These are phyloP conservation scores for Musa acuminata DNA, from an alignment of 176 grass and related monocot genomes.

Conservation along the genomic window DNA sequence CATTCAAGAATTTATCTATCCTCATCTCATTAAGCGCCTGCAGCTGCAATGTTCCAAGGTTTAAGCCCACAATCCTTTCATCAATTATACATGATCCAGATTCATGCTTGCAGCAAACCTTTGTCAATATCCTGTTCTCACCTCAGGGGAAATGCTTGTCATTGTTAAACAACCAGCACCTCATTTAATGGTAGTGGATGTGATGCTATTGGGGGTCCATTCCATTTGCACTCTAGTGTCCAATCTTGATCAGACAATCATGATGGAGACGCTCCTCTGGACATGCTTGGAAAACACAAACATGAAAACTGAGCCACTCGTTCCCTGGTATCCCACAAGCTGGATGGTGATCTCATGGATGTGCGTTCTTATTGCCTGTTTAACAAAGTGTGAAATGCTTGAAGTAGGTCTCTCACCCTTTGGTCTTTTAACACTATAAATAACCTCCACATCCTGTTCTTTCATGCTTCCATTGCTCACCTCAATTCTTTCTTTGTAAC, in stretches of 20 bases:
- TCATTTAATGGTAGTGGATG: background rate
- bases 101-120: background rate
- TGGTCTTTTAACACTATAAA: background rate
- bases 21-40: background rate
- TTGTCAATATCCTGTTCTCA: background rate
- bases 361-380: too few species aligned
- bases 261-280: background rate
- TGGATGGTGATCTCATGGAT: too few species aligned
- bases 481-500: constrained; percentile 1
- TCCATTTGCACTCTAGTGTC: too few species aligned
- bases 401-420: too few species aligned
- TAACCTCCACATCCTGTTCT: background rate
- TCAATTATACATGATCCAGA: background rate
- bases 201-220: too few species aligned
- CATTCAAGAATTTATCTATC: background rate
- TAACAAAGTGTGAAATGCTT: too few species aligned
- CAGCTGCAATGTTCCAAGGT: too few species aligned
- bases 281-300: background rate
- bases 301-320: background rate
- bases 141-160: constrained; percentile 3
- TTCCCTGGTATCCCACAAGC: background rate
- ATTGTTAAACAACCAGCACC: constrained; percentile 6
- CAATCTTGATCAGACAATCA: background rate
- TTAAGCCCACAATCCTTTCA: too few species aligned
- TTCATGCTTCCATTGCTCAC: background rate